Conservation (phyloP, 768 basidiomycete species). For the Tylopilus intermedius region DNA sequence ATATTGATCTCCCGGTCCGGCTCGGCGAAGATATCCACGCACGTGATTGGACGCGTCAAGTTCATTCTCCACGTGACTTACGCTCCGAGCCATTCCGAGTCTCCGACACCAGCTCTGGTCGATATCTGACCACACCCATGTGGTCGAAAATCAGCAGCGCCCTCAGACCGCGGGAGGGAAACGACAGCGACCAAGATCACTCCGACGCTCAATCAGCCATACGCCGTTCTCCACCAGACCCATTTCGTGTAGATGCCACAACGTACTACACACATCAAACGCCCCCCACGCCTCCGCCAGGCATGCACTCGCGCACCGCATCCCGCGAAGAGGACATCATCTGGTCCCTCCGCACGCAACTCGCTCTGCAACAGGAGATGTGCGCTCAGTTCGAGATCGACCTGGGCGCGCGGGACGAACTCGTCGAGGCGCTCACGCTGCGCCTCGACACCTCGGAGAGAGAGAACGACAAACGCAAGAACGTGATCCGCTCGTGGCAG, state of each 20-base stretch:
- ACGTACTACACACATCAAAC: conserved; percentile 77
- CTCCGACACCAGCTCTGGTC: background rate
- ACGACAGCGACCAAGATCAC: conserved; percentile 18
- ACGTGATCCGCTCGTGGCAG: conserved; percentile 57
- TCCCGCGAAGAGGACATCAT: conserved; percentile 72
- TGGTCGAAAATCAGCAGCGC: conserved; percentile 61
- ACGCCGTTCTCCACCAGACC: conserved; percentile 53
- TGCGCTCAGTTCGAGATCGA: conserved; percentile 76
- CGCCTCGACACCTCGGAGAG: conserved; percentile 53
- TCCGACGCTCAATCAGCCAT: conserved; percentile 24
- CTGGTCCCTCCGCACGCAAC: conserved; percentile 67
- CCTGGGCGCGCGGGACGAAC: conserved; percentile 65
- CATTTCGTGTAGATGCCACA: conserved; percentile 66
- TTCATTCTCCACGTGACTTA: conserved; percentile 27
- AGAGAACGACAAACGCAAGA: conserved; percentile 58
- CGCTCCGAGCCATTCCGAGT: background rate
- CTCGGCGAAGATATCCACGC: conserved; percentile 3
- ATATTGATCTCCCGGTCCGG: background rate
- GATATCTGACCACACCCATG: conserved; percentile 33
- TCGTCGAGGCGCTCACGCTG: conserved; percentile 55
- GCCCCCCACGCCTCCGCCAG: conserved; percentile 57
- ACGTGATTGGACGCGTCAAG: conserved; percentile 27
- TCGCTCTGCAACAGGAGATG: conserved; percentile 69
- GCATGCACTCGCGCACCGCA: conserved; percentile 49
- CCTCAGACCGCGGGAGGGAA: conserved; percentile 40